Evolutionary conservation across 495 filamentous ascomycete species (phyloP).

Genomic region (Haplographium delicatum): DNA sequence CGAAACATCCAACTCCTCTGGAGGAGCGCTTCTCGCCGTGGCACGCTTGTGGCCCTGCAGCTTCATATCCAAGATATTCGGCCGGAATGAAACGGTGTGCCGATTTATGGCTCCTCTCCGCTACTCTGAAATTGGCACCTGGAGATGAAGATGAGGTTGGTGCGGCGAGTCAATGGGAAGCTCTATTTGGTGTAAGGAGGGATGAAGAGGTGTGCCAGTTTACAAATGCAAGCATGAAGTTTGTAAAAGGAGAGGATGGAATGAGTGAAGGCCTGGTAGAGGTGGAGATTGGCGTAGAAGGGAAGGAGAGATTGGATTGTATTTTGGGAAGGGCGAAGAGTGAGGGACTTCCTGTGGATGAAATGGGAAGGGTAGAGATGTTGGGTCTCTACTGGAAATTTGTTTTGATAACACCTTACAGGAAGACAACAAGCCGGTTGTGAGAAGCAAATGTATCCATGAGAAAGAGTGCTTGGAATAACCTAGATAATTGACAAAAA

Average conservation of each 20-base stretch:
- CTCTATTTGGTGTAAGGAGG: constrained; percentile 4
- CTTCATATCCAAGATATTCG: neutral
- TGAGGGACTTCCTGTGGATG: constrained; percentile 1
- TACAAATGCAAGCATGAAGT: constrained; percentile 10
- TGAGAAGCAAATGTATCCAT: too few relatives aligned
- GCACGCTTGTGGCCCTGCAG: constrained; percentile 11
- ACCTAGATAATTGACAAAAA: too few relatives aligned
- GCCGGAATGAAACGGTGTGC: constrained; percentile 6
- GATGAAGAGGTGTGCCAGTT: neutral
- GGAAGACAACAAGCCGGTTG: too few relatives aligned
- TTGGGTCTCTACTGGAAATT: constrained; percentile 10
- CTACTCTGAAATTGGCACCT: constrained; percentile 2
- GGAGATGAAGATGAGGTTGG: constrained; percentile 5
- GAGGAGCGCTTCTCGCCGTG: constrained; percentile 10
- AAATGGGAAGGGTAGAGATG: neutral
- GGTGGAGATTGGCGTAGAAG: constrained; percentile 11
- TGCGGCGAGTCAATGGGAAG: constrained; percentile 15
- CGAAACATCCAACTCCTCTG: constrained; percentile 2
- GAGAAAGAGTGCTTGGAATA: too few relatives aligned
- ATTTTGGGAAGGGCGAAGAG: constrained; percentile 12
- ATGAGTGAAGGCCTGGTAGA: constrained; percentile 11
- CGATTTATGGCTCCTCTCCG: constrained; percentile 4
- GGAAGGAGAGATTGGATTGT: constrained; percentile 2
- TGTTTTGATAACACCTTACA: too few relatives aligned
- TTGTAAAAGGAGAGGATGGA: constrained; percentile 2